phyloP scores from a whole-genome alignment of 495 filamentous ascomycete genomes.

The Aspergillus mulundensis region DNA sequence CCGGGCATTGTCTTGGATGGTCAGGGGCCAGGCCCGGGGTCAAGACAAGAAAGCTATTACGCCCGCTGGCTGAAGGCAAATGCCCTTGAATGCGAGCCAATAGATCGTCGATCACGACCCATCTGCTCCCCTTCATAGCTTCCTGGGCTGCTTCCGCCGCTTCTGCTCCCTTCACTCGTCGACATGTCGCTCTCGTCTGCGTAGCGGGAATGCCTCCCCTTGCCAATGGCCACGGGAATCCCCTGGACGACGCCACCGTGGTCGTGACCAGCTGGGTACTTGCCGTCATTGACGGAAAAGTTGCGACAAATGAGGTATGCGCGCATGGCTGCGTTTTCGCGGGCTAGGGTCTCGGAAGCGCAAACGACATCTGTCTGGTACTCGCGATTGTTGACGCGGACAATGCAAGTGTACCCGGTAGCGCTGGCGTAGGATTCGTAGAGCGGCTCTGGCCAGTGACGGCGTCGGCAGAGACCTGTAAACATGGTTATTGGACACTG shows the following conservation, averaged over 20 bases:
- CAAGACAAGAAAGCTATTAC: constrained; percentile 4
- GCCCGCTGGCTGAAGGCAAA: constrained; percentile 15
- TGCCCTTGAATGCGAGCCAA: constrained; percentile 13
- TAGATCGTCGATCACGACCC: constrained; percentile 11
- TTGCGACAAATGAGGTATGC: constrained; percentile 98
- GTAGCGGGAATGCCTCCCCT: constrained; percentile 44
- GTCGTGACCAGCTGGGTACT: constrained; percentile 71
- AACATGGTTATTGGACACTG: constrained; percentile 16
- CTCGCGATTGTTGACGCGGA: constrained; percentile 93
- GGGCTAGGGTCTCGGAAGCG: constrained; percentile 74
- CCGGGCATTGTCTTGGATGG: background rate
- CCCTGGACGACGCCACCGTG: constrained; percentile 78
- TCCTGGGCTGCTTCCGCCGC: constrained; percentile 55
- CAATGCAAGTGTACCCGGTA: constrained; percentile 81
- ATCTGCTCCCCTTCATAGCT: constrained; percentile 29
- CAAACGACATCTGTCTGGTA: constrained; percentile 89
- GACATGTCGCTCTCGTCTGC: constrained; percentile 45
- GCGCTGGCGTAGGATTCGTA: constrained; percentile 70
- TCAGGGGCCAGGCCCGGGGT: background rate
- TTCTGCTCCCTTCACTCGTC: constrained; percentile 48
- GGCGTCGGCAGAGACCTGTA: constrained; percentile 91
- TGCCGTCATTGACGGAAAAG: constrained; percentile 97
- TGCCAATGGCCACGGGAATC: constrained; percentile 69
- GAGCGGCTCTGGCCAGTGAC: constrained; percentile 88
- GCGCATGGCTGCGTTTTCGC: constrained; percentile 92